Evolutionary conservation across 2,329 filamentous ascomycete species (phyloP), one percentile per base, ranked within the genome.

Genomic region (Verticillium longisporum): DNA sequence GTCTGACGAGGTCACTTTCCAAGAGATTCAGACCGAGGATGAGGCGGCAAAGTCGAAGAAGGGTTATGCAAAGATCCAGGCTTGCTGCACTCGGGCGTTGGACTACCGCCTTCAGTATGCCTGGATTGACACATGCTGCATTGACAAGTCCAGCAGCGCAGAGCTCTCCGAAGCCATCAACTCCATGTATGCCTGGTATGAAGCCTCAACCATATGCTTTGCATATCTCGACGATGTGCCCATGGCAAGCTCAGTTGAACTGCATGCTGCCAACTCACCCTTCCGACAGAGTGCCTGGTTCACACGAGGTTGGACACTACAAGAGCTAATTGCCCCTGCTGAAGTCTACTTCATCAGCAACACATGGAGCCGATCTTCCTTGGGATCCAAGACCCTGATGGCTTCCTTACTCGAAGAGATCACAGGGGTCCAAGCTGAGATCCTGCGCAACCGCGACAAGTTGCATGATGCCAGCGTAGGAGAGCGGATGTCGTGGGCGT

Each of bases 111-210:
- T 66, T 6, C 18, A 62, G 14, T 66, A 66, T 50, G 67, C 64
- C 4, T 69, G 68, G 68, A 61, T 68, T 15, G 68, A 70, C 60
- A 67, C 66, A 6, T 68, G 66, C 58, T 70, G 67, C 57, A 67
- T 69, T 45, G 66, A 69, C 64, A 68, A 66, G 41, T 63, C 64
- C 3, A 63, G 58, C 50, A 57, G 58, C 54, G 61, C 62, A 4
- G 66, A 69, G 57, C 36, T 67, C 13, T 67, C 64, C 31, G 67
- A 68, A 55, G 62, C 66, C 11, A 63, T 68, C 45, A 64, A 67
- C 45, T 63, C 64, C 13, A 67, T 67, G 63, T 67, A 61, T 57
- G 33, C 53, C 14, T 65, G 64, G 60, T 69, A 67, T 58, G 26
- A 59, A 13, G 31, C 61, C 6, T 54, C 67, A 11, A 38, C 13